Conservation (phyloP, 148 eudicot genomes). For the Vaccinium macrocarpon region DNA sequence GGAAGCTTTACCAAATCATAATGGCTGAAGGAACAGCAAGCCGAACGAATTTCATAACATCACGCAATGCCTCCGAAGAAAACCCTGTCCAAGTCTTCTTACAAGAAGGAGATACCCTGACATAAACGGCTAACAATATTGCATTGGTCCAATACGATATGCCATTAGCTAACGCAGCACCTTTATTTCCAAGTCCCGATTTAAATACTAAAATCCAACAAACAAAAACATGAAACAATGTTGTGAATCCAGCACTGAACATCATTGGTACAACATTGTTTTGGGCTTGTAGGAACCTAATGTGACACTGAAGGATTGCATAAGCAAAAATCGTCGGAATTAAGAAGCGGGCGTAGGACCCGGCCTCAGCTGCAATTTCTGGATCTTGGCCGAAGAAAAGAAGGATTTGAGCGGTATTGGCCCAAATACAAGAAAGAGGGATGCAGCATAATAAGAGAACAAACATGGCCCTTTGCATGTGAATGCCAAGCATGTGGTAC, state of each 20-base stretch:
- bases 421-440: slow-evolving; percentile 56
- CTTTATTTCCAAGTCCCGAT: slow-evolving; percentile 53
- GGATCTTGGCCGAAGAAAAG: slow-evolving; percentile 50
- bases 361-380: slow-evolving; percentile 53
- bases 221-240: slow-evolving; percentile 36
- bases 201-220: slow-evolving; percentile 61
- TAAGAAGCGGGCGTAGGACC: slow-evolving; percentile 47
- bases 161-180: slow-evolving; percentile 58
- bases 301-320: slow-evolving; percentile 50
- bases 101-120: slow-evolving; percentile 51
- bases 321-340: slow-evolving; percentile 51
- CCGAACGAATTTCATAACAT: slow-evolving; percentile 33
- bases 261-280: slow-evolving; percentile 63
- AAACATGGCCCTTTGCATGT: slow-evolving; percentile 63
- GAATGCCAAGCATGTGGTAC: slow-evolving; percentile 57
- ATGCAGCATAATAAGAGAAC: slow-evolving; percentile 43
- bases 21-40: slow-evolving; percentile 61
- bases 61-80: slow-evolving; percentile 40
- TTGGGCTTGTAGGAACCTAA: slow-evolving; percentile 57
- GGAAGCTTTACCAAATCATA: slow-evolving; percentile 45
- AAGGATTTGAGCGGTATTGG: slow-evolving; percentile 42
- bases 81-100: slow-evolving; percentile 58
- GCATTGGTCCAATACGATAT: slow-evolving; percentile 57
- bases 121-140: slow-evolving; percentile 36
- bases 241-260: slow-evolving; percentile 47